Base-by-base conservation (phyloP, 371 early-diverging fungal genomes). In the Actinomucor elegans region DNA sequence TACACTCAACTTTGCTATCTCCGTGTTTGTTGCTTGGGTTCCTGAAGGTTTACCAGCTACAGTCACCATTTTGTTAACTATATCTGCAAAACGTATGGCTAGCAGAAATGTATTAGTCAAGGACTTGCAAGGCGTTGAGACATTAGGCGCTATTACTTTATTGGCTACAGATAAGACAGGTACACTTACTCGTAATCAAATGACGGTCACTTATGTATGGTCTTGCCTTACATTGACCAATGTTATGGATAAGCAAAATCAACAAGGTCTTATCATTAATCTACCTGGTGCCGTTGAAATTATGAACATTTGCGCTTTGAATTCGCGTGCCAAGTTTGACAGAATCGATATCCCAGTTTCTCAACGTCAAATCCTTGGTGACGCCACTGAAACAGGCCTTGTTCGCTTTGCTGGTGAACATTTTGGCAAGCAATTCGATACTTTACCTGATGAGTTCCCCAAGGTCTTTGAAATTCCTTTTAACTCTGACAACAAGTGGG, bases 81-180 rank as follows among this genome's bases (percentile, higher is more conserved):
- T 94, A 36, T 94, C 97, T 21, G 96, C 98, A 44, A 94, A 95
- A 71, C 90, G 95, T 52, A 92, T 98, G 93, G 89, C 94, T 0
- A 49, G 69, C 9, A 77, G 84, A 50, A 88, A 96, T 55, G 94
- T 97, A 4, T 77, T 97, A 14, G 96, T 97, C 57, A 97, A 95
- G 65, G 94, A 97, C 64, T 69, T 97, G 29, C 89, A 92, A 53
- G 96, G 94, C 55, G 96, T 97, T 15, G 97, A 97, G 61, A 95
- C 96, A 12, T 84, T 97, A 17, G 97, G 97, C 35, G 93, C 94
- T 2, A 94, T 98, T 40, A 97, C 97, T 15, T 73, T 94, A 11
- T 76, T 98, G 47, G 96, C 94, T 31, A 95, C 96, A 0, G 97
- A 96, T 66, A 97, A 98, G 74, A 96, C 96, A 0, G 96, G 97